Evolutionary conservation across 495 filamentous ascomycete species (phyloP).

Genomic region (Aspergillus sparsus): DNA sequence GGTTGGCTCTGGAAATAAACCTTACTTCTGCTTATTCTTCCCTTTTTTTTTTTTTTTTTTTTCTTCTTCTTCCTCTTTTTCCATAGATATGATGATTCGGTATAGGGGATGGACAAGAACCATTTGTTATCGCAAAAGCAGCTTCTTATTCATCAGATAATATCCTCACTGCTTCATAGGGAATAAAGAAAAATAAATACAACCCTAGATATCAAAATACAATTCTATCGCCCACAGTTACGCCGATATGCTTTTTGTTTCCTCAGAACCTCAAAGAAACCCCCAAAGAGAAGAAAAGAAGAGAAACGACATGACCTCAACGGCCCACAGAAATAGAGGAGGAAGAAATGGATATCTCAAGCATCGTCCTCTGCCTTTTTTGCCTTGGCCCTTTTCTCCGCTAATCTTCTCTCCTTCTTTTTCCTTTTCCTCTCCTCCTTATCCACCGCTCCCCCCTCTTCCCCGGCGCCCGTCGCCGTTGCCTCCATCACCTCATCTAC

Average conservation of each 20-base stretch:
- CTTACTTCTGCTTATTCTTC: too few relatives aligned
- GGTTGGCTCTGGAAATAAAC: neutral
- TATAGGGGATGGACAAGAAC: neutral
- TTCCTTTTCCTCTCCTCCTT: slow-evolving; percentile 52
- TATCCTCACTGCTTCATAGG: neutral
- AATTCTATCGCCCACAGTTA: slow-evolving; percentile 10
- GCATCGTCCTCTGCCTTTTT: slow-evolving; percentile 34
- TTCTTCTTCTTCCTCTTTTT: slow-evolving; percentile 6
- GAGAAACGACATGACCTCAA: neutral
- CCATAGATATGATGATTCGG: neutral
- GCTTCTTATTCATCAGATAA: neutral
- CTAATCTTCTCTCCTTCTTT: slow-evolving; percentile 52
- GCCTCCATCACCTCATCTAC: slow-evolving; percentile 31
- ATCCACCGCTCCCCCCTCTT: slow-evolving; percentile 48
- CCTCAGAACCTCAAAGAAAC: slow-evolving; percentile 1
- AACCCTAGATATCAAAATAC: neutral
- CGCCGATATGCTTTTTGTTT: slow-evolving; percentile 18
- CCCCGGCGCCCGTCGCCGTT: slow-evolving; percentile 33
- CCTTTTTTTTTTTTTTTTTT: slow-evolving; percentile 5
- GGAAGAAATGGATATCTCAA: slow-evolving; percentile 5
- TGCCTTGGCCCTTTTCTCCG: slow-evolving; percentile 47
- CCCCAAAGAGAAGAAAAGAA: slow-evolving; percentile 1
- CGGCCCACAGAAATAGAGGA: neutral
- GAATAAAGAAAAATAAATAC: slow-evolving; percentile 8
- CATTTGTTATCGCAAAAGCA: neutral